Percentiles rank a stretch among this genome's conserved stretches.
phyloP scores from a whole-genome alignment of 2,329 filamentous ascomycete genomes.

The Gremmenia infestans region DNA sequence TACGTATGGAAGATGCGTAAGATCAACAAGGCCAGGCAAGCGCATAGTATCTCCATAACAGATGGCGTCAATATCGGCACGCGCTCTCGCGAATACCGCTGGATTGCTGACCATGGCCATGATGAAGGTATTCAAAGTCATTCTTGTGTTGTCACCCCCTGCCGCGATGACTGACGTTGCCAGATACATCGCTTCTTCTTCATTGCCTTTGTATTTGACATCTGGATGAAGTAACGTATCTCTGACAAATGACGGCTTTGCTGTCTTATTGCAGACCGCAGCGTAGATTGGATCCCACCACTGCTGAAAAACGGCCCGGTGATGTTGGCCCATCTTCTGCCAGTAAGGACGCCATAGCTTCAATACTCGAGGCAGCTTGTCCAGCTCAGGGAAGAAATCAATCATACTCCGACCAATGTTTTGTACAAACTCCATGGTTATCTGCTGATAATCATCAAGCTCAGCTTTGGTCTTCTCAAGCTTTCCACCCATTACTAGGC shows the following conservation, averaged over 20 bases:
- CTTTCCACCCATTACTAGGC: background rate
- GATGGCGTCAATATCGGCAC: slow-evolving; percentile 28
- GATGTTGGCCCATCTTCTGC: background rate
- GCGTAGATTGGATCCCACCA: background rate
- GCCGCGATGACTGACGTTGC: slow-evolving; percentile 33
- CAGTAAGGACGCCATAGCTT: background rate
- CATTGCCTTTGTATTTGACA: slow-evolving; percentile 27
- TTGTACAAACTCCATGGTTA: background rate
- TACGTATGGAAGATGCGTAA: slow-evolving; percentile 38
- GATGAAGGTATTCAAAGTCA: slow-evolving; percentile 31
- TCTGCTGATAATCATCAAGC: background rate
- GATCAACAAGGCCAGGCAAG: slow-evolving; percentile 41
- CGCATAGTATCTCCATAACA: slow-evolving; percentile 19
- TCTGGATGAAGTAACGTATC: slow-evolving; percentile 19
- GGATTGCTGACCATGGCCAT: slow-evolving; percentile 30
- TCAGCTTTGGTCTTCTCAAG: background rate
- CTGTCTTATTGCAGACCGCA: background rate
- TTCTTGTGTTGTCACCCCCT: slow-evolving; percentile 32
- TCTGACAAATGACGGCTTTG: slow-evolving; percentile 27
- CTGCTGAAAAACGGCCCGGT: background rate
- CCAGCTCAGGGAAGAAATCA: slow-evolving; percentile 1
- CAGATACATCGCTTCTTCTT: slow-evolving; percentile 35
- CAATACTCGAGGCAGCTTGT: background rate
- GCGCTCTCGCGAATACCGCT: slow-evolving; percentile 22
- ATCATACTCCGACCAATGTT: background rate